phyloP scores from a whole-genome alignment of 768 basidiomycete genomes.

The Suillus clintonianus region DNA sequence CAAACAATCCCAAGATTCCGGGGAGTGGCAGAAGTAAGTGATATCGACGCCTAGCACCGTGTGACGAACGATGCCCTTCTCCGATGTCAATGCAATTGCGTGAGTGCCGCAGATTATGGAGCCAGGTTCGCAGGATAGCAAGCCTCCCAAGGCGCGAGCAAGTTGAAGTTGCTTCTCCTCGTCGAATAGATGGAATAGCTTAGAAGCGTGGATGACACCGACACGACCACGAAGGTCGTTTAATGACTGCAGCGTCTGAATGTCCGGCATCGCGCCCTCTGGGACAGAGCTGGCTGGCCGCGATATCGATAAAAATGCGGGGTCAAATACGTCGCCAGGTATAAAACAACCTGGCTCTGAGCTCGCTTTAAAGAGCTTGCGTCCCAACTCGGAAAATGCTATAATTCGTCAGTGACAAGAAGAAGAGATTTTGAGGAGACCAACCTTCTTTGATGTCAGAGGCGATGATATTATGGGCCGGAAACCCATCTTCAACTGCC shows the following conservation, averaged over 20 bases:
- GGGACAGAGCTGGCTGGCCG: conserved; percentile 21
- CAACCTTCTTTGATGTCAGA: conserved; percentile 37
- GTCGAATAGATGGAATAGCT: conserved; percentile 40
- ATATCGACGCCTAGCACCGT: conserved; percentile 10
- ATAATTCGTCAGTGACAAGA: background rate
- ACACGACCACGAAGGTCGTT: conserved; percentile 45
- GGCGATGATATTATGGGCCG: conserved; percentile 31
- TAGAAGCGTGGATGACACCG: conserved; percentile 47
- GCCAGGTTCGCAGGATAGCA: conserved; percentile 21
- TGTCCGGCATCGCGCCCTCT: conserved; percentile 21
- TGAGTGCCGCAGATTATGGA: conserved; percentile 23
- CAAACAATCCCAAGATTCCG: conserved; percentile 14
- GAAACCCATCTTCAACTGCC: conserved; percentile 39
- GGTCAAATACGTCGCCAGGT: conserved; percentile 54
- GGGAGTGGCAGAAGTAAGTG: conserved; percentile 16
- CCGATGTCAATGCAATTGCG: background rate
- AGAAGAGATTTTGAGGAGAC: background rate
- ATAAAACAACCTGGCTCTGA: conserved; percentile 52
- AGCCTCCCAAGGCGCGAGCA: conserved; percentile 15
- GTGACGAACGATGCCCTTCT: conserved; percentile 3
- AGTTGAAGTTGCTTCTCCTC: conserved; percentile 16
- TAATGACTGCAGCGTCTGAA: conserved; percentile 39
- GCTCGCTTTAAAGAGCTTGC: conserved; percentile 55
- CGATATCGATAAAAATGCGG: conserved; percentile 35
- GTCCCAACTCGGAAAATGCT: conserved; percentile 61